Evolutionary conservation across 768 basidiomycete genomes (phyloP).

Genomic region (Kwoniella heveanensis): DNA sequence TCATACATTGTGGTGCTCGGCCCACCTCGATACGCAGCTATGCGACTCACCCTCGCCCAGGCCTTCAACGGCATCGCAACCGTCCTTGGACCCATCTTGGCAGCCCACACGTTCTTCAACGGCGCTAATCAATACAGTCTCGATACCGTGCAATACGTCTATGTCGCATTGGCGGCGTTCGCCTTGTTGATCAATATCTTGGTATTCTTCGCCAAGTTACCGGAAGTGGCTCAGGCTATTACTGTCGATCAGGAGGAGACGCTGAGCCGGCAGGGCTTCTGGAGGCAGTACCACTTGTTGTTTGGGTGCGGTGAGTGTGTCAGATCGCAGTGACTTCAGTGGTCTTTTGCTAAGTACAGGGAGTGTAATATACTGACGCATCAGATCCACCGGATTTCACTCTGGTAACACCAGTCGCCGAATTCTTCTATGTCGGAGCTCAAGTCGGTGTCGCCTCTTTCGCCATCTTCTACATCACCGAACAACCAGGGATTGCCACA

Average conservation of each 20-base stretch:
- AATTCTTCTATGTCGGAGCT: slow-evolving; percentile 44
- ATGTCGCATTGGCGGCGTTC: slow-evolving; percentile 46
- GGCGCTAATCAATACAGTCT: slow-evolving; percentile 24
- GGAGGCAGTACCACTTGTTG: slow-evolving; percentile 30
- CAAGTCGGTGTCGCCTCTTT: slow-evolving; percentile 47
- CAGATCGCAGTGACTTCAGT: not conserved
- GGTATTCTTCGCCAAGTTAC: slow-evolving; percentile 36
- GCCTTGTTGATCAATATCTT: slow-evolving; percentile 30
- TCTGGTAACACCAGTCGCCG: slow-evolving; percentile 1
- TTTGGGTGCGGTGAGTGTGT: slow-evolving; percentile 38
- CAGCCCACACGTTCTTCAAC: slow-evolving; percentile 36
- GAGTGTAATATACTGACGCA: no score
- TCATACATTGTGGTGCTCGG: slow-evolving; percentile 24
- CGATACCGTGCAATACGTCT: slow-evolving; percentile 42
- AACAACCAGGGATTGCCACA: slow-evolving; percentile 33
- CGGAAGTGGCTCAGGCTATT: slow-evolving; percentile 43
- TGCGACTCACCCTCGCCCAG: slow-evolving; percentile 34
- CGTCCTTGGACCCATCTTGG: slow-evolving; percentile 42
- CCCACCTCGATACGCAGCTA: slow-evolving; percentile 26
- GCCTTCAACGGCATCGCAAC: slow-evolving; percentile 41
- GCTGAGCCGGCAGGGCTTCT: slow-evolving; percentile 21
- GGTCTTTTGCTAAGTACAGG: no score
- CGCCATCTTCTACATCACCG: slow-evolving; percentile 36
- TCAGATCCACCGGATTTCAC: no score
- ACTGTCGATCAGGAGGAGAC: slow-evolving; percentile 21